Conservation (phyloP, 2,329 filamentous ascomycete genomes). For the Calonectria montana region DNA sequence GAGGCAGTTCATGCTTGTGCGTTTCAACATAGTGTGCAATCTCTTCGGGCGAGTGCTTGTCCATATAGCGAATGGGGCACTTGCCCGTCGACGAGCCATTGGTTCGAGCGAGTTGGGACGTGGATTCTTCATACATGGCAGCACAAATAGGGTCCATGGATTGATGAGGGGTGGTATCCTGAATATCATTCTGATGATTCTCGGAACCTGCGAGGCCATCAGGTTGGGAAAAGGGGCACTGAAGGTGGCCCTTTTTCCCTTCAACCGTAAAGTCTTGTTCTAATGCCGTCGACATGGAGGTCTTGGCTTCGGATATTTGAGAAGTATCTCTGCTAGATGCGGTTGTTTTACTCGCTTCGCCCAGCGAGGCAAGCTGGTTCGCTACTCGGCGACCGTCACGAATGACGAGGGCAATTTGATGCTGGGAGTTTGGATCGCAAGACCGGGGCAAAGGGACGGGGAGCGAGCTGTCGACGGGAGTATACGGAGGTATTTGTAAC, state of each 20-base stretch:
- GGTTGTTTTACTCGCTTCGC: conserved; percentile 63
- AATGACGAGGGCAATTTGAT: conserved; percentile 72
- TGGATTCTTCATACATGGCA: conserved; percentile 71
- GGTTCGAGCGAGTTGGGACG: conserved; percentile 61
- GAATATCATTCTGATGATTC: conserved; percentile 40
- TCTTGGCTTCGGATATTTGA: conserved; percentile 57
- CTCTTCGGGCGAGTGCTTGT: conserved; percentile 93
- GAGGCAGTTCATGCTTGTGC: conserved; percentile 93
- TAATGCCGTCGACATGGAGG: conserved; percentile 73
- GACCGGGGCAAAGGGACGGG: conserved; percentile 67
- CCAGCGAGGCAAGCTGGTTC: conserved; percentile 61
- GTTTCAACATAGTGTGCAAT: conserved; percentile 93
- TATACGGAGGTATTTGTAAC: conserved; percentile 71
- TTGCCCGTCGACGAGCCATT: conserved; percentile 68
- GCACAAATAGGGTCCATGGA: conserved; percentile 72
- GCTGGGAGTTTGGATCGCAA: conserved; percentile 52
- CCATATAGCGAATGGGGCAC: conserved; percentile 92
- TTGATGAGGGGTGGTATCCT: conserved; percentile 59
- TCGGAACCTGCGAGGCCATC: conserved; percentile 45
- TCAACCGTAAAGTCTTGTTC: conserved; percentile 93
- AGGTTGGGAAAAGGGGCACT: conserved; percentile 79
- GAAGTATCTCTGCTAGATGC: conserved; percentile 61
- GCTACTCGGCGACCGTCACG: conserved; percentile 72
- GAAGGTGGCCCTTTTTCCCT: conserved; percentile 81
- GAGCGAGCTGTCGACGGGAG: conserved; percentile 59